Evolutionary conservation across 495 filamentous ascomycete genomes (phyloP).

Genomic region (Penicillium chermesinum): DNA sequence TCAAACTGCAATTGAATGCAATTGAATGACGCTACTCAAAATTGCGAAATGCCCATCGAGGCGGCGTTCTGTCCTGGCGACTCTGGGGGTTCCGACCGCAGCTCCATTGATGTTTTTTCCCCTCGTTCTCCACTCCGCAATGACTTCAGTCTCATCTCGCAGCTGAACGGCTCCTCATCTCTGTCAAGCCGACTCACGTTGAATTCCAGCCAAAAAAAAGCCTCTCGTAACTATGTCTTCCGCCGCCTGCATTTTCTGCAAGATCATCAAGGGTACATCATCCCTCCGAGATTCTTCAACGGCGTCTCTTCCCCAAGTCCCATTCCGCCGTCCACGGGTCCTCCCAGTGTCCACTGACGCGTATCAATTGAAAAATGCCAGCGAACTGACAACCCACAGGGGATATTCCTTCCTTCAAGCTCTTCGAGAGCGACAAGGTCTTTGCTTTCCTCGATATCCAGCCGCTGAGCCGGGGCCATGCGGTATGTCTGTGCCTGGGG

Average conservation of each 20-base stretch:
- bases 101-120: too few relatives aligned
- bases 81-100: too few relatives aligned
- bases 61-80: too few relatives aligned
- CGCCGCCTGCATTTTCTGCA: conserved; percentile 92
- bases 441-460: conserved; percentile 96
- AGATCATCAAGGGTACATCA: conserved; percentile 82
- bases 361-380: background rate
- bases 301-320: background rate
- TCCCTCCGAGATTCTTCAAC: background rate
- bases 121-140: conserved; percentile 5
- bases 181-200: background rate
- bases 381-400: conserved; percentile 42
- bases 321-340: too few relatives aligned
- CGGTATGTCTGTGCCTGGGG: conserved; percentile 50
- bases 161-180: too few relatives aligned
- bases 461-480: conserved; percentile 78
- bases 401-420: conserved; percentile 92
- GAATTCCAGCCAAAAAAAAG: conserved; percentile 4
- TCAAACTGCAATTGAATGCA: too few relatives aligned
- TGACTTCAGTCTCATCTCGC: conserved; percentile 10
- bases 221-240: conserved; percentile 31
- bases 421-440: conserved; percentile 88
- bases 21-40: too few relatives aligned
- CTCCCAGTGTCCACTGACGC: background rate
- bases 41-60: too few relatives aligned